Evolutionary conservation across 768 basidiomycete genomes (phyloP), one percentile per base, ranked within the genome.

Genomic region (Panellus pusillus): DNA sequence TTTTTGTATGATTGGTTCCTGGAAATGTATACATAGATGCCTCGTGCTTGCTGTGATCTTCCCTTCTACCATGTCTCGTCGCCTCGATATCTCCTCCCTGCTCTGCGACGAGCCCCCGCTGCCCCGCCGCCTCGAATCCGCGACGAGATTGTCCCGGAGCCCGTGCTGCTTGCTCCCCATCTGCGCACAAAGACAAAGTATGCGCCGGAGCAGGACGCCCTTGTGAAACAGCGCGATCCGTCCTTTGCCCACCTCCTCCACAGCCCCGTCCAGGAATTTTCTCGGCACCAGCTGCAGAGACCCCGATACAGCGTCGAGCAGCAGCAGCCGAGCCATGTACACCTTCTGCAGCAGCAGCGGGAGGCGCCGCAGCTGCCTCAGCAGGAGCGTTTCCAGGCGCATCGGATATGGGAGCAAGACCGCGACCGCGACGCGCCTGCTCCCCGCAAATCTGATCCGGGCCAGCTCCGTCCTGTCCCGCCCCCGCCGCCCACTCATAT

Each of bases 81-180:
- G 88, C 46, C 84, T 91, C 65, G 84, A 84, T 63, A 91, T 91
- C 19, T 85, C 87, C 13, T 87, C 86, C 8, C 80, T 91, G 36
- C 79, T 90, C 28, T 89, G 86, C 64, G 72, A 78, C 62, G 80
- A 82, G 65, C 54, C 47, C 9, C 51, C 57, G 4, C 38, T 38
- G 1, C 45, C 58, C 58, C 57, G 20, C 56, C 54, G 46, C 63
- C 55, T n/a, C 56, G 14, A 31, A 3, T 39, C 20, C 57, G 39
- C 54, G 56, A 54, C 50, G 51, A 63, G 61, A 52, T 63, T 61
- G 39, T 62, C 49, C 47, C 62, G 36, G 67, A 61, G 52, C 53
- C 63, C 29, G 62, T 71, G 38, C 46, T 69, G n/a, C 65, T 70
- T 27, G 67, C 68, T 19, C 70, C 71, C 44, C 70, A 69, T 57